Conservation (phyloP, 2,329 filamentous ascomycete species). For the Botrytis byssoidea region DNA sequence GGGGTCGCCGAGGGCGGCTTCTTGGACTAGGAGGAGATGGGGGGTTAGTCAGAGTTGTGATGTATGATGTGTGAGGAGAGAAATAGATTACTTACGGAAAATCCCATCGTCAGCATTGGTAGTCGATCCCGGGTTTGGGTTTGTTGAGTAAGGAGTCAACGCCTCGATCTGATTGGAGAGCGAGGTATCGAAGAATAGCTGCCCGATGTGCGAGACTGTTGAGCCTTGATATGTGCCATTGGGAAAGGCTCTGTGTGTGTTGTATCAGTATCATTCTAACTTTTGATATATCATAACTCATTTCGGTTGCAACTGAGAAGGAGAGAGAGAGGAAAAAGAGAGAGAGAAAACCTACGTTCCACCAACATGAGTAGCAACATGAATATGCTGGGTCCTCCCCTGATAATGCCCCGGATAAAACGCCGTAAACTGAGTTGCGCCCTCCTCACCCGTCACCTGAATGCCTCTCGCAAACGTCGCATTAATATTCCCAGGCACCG, state of each 20-base stretch:
- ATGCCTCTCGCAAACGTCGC: constrained; percentile 45
- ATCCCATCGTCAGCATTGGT: constrained; percentile 47
- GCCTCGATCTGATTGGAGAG: constrained; percentile 53
- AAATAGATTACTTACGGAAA: background rate
- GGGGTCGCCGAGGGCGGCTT: constrained; percentile 42
- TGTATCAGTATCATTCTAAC: background rate
- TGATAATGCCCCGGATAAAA: constrained; percentile 49
- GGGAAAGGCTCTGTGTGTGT: constrained; percentile 23
- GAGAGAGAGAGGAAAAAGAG: rapidly evolving
- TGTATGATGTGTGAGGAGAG: too few species aligned
- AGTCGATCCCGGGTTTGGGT: constrained; percentile 46
- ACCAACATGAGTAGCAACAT: constrained; percentile 47
- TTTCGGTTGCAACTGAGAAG: too few species aligned
- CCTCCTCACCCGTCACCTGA: constrained; percentile 44
- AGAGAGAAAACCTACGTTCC: constrained; percentile 31
- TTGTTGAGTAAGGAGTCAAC: constrained; percentile 47
- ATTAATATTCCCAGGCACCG: constrained; percentile 42
- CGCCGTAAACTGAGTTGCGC: constrained; percentile 45
- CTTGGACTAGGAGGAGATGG: background rate
- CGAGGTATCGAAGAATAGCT: constrained; percentile 63
- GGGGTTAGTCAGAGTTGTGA: too few species aligned
- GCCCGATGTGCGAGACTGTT: constrained; percentile 58
- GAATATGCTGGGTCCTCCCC: constrained; percentile 49
- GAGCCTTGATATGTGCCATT: constrained; percentile 51
- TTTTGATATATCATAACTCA: background rate